Base-by-base conservation (phyloP, 2,329 filamentous ascomycete species). In the Ophiognomonia clavigignenti-juglandacearum region DNA sequence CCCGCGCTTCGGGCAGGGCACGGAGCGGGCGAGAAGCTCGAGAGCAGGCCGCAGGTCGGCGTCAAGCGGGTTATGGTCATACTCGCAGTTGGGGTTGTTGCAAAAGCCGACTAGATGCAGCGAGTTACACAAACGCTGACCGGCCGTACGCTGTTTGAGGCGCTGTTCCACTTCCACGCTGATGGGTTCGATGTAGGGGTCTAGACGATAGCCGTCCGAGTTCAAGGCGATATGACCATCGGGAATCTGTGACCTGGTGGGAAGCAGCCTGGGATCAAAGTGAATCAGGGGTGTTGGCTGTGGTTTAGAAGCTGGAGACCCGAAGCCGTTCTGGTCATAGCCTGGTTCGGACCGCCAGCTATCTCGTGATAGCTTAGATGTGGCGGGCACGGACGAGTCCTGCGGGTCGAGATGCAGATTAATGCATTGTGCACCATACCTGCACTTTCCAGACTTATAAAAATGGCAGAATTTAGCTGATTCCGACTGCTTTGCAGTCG, bases 401-500 rank as follows among this genome's bases (percentile, higher is more conserved):
- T 39, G 22, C 16, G 48, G 20, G 22, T 52, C 53, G 6, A 51
- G 16, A 43, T 64, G 62, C 31, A 56, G 43, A 9, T 56, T 55
- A 36, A 57, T 63, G 52, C 62, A 64, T 1, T 34, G 39, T 26
- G 54, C 55, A 35, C 60, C 61, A 20, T 56, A 61, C 32, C 57
- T 57, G 51, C 61, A 64, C 40, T 60, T 63, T 6, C 60, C 61
- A 11, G 53, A 13, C 11, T 56, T 49, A 27, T 59, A 50, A 41
- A 60, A 64, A 2, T 48, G 47, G 36, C 61, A 65, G 13, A 16
- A 3, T 16, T n/a, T 16, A 16, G 14, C n/a, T 16, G 31, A 16
- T 34, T 42, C 7, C 19, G 20, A 23, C 13, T 45, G 42, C n/a
- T 31, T 47, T 32, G 16, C 31, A 40, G 34, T 36, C 36, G 23